Evolutionary conservation across 2,329 filamentous ascomycete genomes (phyloP).

Genomic region (Metarhizium humberi): DNA sequence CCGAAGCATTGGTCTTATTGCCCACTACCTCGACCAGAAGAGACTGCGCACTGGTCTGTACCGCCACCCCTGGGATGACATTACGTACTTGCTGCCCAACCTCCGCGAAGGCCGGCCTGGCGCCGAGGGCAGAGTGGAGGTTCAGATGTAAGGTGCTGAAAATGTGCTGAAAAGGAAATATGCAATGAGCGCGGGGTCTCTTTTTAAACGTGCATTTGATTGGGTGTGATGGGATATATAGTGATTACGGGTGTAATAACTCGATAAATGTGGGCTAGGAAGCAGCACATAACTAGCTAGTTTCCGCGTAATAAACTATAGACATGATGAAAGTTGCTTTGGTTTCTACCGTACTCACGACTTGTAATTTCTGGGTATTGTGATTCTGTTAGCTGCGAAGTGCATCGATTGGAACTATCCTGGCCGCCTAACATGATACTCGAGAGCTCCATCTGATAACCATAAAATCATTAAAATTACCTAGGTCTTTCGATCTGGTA

Average conservation of each 20-base stretch:
- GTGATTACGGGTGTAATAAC: constrained; percentile 2
- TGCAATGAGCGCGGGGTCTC: constrained; percentile 15
- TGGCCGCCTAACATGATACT: no score
- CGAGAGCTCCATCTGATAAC: no score
- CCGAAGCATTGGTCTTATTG: constrained; percentile 96
- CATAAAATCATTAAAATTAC: no score
- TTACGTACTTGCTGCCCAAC: constrained; percentile 86
- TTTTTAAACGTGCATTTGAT: constrained; percentile 23
- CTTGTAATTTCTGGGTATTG: no score
- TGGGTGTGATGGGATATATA: constrained; percentile 13
- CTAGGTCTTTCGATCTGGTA: no score
- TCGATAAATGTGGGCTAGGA: constrained; percentile 26
- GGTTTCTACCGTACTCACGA: neutral
- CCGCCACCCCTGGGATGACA: constrained; percentile 98
- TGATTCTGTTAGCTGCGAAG: no score
- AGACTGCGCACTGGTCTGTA: constrained; percentile 95
- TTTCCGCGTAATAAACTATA: constrained; percentile 16
- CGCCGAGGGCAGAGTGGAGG: constrained; percentile 81
- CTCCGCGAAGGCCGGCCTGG: constrained; percentile 63
- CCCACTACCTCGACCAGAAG: constrained; percentile 99
- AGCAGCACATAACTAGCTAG: constrained; percentile 12
- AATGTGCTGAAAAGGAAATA: constrained; percentile 1
- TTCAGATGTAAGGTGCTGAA: constrained; percentile 51
- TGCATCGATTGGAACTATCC: no score
- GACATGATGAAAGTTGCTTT: constrained; percentile 14